Evolutionary conservation across 306 rosid species (phyloP).

Genomic region (Crataegus laevigata): DNA sequence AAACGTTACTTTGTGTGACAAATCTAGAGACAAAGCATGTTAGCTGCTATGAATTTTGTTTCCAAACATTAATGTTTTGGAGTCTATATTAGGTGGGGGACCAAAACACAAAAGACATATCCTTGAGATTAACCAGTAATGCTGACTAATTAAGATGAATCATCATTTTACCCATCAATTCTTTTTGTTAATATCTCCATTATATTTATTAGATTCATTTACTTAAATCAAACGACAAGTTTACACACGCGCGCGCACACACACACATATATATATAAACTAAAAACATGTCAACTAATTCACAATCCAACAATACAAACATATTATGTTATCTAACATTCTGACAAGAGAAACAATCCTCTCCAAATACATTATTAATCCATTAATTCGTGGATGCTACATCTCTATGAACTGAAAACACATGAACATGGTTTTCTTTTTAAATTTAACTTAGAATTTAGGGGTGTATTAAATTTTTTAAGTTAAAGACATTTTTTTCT

Average conservation of each 20-base stretch:
- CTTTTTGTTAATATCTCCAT: no score
- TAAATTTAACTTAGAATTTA: neutral
- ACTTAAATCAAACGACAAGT: no score
- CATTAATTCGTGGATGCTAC: neutral
- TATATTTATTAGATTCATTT: no score
- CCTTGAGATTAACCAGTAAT: constrained; percentile 17
- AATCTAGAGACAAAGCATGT: constrained; percentile 39
- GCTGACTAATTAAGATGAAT: constrained; percentile 1
- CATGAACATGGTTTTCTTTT: neutral
- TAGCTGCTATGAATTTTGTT: constrained; percentile 19
- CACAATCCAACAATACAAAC: no score
- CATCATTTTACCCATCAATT: no score
- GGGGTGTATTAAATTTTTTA: neutral
- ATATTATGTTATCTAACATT: no score
- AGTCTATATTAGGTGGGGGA: constrained; percentile 34
- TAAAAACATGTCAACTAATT: no score
- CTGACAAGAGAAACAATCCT: no score
- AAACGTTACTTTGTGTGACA: constrained; percentile 7
- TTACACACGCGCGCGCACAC: no score
- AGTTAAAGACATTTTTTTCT: neutral
- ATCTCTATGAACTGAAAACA: neutral
- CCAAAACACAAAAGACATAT: constrained; percentile 28
- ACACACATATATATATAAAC: no score
- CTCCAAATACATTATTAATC: no score
- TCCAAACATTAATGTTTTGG: neutral